These are phyloP conservation scores for Colletotrichum navitas DNA, from an alignment of 2,329 filamentous ascomycete species.

Conservation along the genomic window DNA sequence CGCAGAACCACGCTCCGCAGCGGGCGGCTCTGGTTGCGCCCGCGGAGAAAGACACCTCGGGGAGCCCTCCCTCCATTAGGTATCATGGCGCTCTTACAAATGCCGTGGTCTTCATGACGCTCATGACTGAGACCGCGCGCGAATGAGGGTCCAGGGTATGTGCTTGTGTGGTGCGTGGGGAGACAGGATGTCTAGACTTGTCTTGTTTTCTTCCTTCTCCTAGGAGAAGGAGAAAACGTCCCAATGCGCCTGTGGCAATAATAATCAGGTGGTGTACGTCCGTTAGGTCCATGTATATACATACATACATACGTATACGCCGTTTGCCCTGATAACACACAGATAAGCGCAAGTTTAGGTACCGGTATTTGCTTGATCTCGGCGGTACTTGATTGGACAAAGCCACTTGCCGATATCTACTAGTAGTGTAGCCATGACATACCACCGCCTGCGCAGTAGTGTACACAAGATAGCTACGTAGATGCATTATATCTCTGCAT, in stretches of 20 bases:
- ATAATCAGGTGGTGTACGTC: too few relatives aligned
- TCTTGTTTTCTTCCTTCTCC: constrained; percentile 6
- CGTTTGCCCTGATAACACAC: not conserved
- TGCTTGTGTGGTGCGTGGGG: constrained; percentile 17
- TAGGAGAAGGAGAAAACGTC: constrained; percentile 31
- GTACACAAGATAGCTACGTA: not conserved
- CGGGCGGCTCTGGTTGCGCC: constrained; percentile 37
- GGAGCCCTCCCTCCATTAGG: not conserved
- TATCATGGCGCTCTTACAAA: not conserved
- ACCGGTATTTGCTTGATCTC: constrained; percentile 28
- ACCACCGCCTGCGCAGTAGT: too few relatives aligned
- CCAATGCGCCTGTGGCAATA: too few relatives aligned
- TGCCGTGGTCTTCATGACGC: not conserved
- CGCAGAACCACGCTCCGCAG: constrained; percentile 15
- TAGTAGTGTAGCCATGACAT: too few relatives aligned
- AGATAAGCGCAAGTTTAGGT: constrained; percentile 18
- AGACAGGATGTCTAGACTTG: not conserved
- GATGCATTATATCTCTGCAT: not conserved
- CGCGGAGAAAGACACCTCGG: constrained; percentile 35
- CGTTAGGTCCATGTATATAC: too few relatives aligned
- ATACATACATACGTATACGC: too few relatives aligned
- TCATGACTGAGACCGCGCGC: constrained; percentile 2
- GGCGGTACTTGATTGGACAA: constrained; percentile 20
- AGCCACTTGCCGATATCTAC: not conserved
- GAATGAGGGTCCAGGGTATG: not conserved